These are phyloP conservation scores for Colletotrichum tofieldiae DNA, from an alignment of 2,329 filamentous ascomycete genomes.

Conservation along the genomic window DNA sequence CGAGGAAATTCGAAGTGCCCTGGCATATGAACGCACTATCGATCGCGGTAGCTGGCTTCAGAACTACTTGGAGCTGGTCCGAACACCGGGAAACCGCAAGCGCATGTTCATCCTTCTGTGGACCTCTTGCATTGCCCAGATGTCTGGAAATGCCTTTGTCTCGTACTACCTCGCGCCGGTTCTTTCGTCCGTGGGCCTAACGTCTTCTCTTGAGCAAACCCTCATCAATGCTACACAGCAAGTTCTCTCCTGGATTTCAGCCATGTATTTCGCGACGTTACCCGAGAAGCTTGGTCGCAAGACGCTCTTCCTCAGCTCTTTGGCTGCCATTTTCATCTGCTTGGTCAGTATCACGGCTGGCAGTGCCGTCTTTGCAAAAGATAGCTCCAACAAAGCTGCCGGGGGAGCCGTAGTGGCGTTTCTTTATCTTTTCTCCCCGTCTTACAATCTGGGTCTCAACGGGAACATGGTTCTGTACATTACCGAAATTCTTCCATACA, in stretches of 20 bases:
- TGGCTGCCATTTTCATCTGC: conserved; percentile 53
- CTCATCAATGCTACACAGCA: conserved; percentile 55
- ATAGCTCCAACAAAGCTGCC: conserved; percentile 41
- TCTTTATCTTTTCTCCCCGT: conserved; percentile 52
- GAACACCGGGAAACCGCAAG: conserved; percentile 49
- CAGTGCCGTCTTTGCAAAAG: conserved; percentile 41
- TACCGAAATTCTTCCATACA: conserved; percentile 49
- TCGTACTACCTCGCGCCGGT: conserved; percentile 57
- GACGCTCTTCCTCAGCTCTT: conserved; percentile 51
- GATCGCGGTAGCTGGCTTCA: conserved; percentile 46
- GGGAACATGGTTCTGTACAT: conserved; percentile 44
- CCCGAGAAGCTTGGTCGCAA: conserved; percentile 51
- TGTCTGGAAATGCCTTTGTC: conserved; percentile 53
- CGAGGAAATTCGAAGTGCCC: conserved; percentile 55
- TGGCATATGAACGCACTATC: conserved; percentile 13
- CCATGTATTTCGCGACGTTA: conserved; percentile 43
- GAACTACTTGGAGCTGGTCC: conserved; percentile 51
- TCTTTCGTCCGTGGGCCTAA: conserved; percentile 51
- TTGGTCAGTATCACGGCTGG: conserved; percentile 58
- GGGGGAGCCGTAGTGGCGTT: conserved; percentile 52
- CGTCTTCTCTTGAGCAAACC: conserved; percentile 53
- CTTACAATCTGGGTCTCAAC: conserved; percentile 47
- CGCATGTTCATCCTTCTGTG: conserved; percentile 46
- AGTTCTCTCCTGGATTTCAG: conserved; percentile 40
- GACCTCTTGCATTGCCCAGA: conserved; percentile 49